Base-by-base conservation (phyloP, 257 asterid species). In the Ligustrum vulgare region DNA sequence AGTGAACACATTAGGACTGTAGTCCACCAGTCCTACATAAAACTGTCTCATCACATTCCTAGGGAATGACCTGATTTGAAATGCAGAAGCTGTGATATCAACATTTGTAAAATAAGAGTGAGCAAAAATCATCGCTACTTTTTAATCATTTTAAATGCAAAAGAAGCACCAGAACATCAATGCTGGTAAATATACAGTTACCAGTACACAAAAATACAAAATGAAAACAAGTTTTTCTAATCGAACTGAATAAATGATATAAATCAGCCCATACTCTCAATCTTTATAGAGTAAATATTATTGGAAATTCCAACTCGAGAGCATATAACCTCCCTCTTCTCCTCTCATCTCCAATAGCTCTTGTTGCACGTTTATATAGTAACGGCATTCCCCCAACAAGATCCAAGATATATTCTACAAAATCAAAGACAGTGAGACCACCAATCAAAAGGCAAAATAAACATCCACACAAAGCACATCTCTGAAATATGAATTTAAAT, bases 391-490 rank as follows among this genome's bases (percentile, higher is more conserved):
- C 69, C 80, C 32, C 5, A 36, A 76, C 41, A 67, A 5, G 56
- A 28, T 41, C 79, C 76, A 60, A 67, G 68, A 41, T 66, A 77
- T 39, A 28, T 68, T 79, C 87, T 80, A 78, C 79, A 83, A 4
- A 54, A 45, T 54, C 33, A 63, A 70, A 60, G 47, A 23, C 45
- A 56, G 16, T 25, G 12, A 18, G 16, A 9, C 5, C 43, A 60
- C 9, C 37, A 3, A 35, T 39, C 63, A 51, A 45, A 45, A 66
- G 37, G 4, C 33, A 63, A 63, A 74, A n/a, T 6, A 54, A n/a
- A 18, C 8, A 60, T 10, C 67, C 67, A 23, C 33, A 4, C 16
- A 10, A 3, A 23, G 8, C 1, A 10, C 1, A 2, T 22, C 15
- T 23, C 32, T 64, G 37, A 22, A 31, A 33, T 68, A 41, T 2